Base-by-base conservation (phyloP, 225 moss, liverwort and hornwort species). In the Neckera pumila region DNA sequence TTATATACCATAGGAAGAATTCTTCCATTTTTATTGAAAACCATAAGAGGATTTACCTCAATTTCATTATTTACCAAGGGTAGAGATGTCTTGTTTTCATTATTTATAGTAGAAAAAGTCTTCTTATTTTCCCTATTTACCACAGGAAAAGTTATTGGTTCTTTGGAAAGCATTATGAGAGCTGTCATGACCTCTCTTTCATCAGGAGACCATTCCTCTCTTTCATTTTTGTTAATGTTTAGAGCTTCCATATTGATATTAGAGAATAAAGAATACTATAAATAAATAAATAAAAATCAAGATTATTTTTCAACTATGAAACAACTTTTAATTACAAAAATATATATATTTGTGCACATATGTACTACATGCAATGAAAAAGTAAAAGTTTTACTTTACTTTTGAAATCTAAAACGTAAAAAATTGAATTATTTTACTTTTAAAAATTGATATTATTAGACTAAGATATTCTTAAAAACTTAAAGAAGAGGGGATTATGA, bases 71-170 rank as follows among this genome's bases (percentile, higher is more conserved):
- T 17, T 47, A 72, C 3, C 5, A 43, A 3, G 5, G 42, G 2
- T 10, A 43, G 2, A 72, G 2, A 1, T 43, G 1, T 28, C 28
- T 28, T 14, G 0, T 10, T 72, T 17, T 43, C 6, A 72, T 28
- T 43, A 13, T 43, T 43, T 28, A 28, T 6, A 10, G 7, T 38
- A 13, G 38, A 3, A 27, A 9, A 2, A 28, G 3, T 11, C 10
- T 2, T 76, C 13, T 33, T 5, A 33, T 21, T 76, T 47, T 33
- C 4, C 19, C 3, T 49, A 49, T 51, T 76, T 17, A 16, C 0
- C 1, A 1, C 0, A 0, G 13, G 20, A 1, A 14, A 53, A 51
- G 15, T 77, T 2, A 30, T 9, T 12, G 14, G 16, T 30, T 30
- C 1, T 19, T 80, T 0, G 6, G 2, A 28, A 60, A 80, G 42